Base-by-base conservation (phyloP, 768 basidiomycete genomes). In the Lentinula sp. region DNA sequence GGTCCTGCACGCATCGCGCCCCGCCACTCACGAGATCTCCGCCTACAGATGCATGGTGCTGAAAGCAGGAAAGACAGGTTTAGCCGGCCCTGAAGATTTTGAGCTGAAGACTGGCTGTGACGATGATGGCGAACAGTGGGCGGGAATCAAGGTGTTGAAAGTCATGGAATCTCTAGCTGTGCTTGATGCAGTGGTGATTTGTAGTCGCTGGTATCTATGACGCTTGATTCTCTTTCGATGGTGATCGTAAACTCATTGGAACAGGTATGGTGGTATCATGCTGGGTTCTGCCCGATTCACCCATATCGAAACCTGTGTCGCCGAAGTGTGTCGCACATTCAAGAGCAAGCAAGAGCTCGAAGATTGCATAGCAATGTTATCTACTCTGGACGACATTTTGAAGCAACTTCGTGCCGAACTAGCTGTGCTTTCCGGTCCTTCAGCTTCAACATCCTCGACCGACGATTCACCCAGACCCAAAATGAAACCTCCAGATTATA, bases 71-170 rank as follows among this genome's bases (percentile, higher is more conserved):
- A 76, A 75, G 52, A 84, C 80, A 2, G 92, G 92, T 1, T 72
- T 93, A 2, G 77, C 72, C 1, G 88, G 89, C 2, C 84, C 86
- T 2, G 88, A 89, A 31, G 92, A 94, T 67, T 94, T 93, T 65
- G 84, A 85, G 70, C 71, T 92, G 32, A 70, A 74, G 62, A 76
- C 78, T 4, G 88, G 85, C 1, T 80, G 76, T 65, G 83, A 85
- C 49, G 93, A 95, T 65, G 93, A 92, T 54, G 89, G 86, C 4
- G 93, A 93, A 72, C 81, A 81, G 64, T 88, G 84, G 79, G 90
- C 82, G 32, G 87, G 88, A 31, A 77, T 74, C 15, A 80, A 78
- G 62, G 76, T 91, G 32, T 69, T 89, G 64, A 83, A 80, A 64
- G 81, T 84, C 11, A 88, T 95, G 87, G 79, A 84, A 66, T 74